Base-by-base conservation (phyloP, 345 rosid species). In the Aurinia saxatilis region DNA sequence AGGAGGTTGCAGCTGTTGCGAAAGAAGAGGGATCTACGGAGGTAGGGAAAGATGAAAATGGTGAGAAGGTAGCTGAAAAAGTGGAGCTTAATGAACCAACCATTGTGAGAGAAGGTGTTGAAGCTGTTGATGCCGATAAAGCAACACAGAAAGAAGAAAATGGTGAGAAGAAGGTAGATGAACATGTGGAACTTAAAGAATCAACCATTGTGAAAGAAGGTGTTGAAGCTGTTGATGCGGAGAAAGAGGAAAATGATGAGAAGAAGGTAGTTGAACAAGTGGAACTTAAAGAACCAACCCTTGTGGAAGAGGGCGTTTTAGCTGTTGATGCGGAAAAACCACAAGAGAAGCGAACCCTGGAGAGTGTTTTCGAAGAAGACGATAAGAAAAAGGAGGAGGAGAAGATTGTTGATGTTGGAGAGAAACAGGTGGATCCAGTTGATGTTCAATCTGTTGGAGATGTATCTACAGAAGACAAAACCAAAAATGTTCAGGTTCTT, bases 61-160 rank as follows among this genome's bases (percentile, higher is more conserved):
- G 60, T 68, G 73, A 61, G 44, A 69, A 61, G 36, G 62, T 55
- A 27, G 73, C 50, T 69, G 67, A 61, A 18, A 49, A 61, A 45
- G 44, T 29, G 49, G 73, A 42, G 18, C 25, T 34, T 42, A 35
- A 34, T 40, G 68, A 69, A 17, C 56, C 62, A 37, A 46, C 1
- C 15, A 35, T 69, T 53, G 56, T 60, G 35, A 52, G 52, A 27
- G 54, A 41, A 35, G 42, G 1, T 34, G 46, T 67, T 58, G n/a
- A n/a, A n/a, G n/a, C n/a, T n/a, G 37, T 3, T 11, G 42, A 10
- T 9, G 44, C 13, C 17, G 57, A 60, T 34, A 35, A 52, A 18
- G 53, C 5, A 23, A 30, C n/a, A n/a, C n/a, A n/a, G n/a, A n/a
- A 38, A 45, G 42, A 52, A 52, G 61, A 25, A 42, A 50, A 6